A percentile compares a stretch with the other conserved stretches of the same genome.
Evolutionary conservation across 108 stramenopile genomes (phyloP).

Genomic region (Bacterosira constricta): DNA sequence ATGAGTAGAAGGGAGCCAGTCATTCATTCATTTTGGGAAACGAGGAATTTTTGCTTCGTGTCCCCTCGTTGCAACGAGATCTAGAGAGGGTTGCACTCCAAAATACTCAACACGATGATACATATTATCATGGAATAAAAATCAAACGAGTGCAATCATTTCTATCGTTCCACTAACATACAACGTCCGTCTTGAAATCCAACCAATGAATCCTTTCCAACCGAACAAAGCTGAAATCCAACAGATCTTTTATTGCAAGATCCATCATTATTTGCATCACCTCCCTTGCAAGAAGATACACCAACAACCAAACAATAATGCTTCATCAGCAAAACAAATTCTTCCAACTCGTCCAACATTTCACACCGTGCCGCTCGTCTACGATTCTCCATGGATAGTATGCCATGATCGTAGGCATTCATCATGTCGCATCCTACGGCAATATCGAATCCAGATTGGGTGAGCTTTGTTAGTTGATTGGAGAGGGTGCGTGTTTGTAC

Average conservation of each 20-base stretch:
- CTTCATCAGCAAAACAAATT: constrained; percentile 80
- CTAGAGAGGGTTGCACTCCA: no score
- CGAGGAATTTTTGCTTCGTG: no score
- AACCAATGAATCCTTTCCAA: constrained; percentile 33
- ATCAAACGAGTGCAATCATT: no score
- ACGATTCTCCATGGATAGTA: constrained; percentile 62
- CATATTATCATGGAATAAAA: no score
- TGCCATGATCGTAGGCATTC: constrained; percentile 69
- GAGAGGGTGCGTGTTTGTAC: constrained; percentile 58
- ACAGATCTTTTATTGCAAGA: constrained; percentile 1
- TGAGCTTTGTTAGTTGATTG: constrained; percentile 57
- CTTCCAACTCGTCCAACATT: constrained; percentile 89
- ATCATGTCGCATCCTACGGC: constrained; percentile 83
- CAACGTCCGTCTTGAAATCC: constrained; percentile 44
- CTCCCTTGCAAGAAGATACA: background rate
- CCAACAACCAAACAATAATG: constrained; percentile 80
- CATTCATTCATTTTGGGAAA: no score
- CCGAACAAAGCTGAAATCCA: constrained; percentile 17
- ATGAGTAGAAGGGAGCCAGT: no score
- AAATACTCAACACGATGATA: no score
- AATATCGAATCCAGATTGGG: constrained; percentile 51
- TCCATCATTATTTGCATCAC: background rate
- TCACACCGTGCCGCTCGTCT: constrained; percentile 66
- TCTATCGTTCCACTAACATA: background rate
- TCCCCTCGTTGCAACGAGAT: no score